Conservation (phyloP, 2,329 filamentous ascomycete species). For the Beauveria varroae region DNA sequence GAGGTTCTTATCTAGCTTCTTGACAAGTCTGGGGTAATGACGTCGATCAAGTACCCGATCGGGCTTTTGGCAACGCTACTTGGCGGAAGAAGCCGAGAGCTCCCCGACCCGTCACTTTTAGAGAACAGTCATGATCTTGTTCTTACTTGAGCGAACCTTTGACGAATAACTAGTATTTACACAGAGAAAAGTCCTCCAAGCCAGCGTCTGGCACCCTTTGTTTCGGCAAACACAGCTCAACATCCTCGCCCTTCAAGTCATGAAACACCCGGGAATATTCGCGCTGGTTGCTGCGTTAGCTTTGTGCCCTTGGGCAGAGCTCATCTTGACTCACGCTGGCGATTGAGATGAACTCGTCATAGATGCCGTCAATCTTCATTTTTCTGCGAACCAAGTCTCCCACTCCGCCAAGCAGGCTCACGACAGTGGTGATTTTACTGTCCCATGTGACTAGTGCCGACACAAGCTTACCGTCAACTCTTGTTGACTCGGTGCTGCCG, state of each 20-base stretch:
- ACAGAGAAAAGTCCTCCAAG: slow-evolving; percentile 21
- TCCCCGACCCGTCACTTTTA: background rate
- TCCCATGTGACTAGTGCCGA: slow-evolving; percentile 36
- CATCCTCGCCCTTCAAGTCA: slow-evolving; percentile 22
- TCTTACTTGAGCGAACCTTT: background rate
- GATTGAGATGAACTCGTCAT: slow-evolving; percentile 27
- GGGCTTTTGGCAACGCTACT: background rate
- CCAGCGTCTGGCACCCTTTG: slow-evolving; percentile 18
- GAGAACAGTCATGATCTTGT: background rate
- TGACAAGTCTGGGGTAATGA: background rate
- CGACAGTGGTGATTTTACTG: slow-evolving; percentile 34
- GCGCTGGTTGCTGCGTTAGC: slow-evolving; percentile 15
- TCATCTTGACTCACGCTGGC: slow-evolving; percentile 17
- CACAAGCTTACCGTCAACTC: slow-evolving; percentile 30
- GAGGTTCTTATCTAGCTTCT: background rate
- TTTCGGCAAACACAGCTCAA: slow-evolving; percentile 22
- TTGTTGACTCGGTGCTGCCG: slow-evolving; percentile 33
- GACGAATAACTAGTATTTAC: slow-evolving; percentile 1
- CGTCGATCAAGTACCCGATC: background rate
- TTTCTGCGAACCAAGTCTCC: slow-evolving; percentile 28
- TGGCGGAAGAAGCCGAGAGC: slow-evolving; percentile 4
- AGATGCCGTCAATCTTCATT: slow-evolving; percentile 30
- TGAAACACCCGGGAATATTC: slow-evolving; percentile 24
- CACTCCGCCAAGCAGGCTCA: slow-evolving; percentile 31
- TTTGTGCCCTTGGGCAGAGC: background rate